Evolutionary conservation across 495 filamentous ascomycete species (phyloP).

Genomic region (Massariosphaeria phaeospora): DNA sequence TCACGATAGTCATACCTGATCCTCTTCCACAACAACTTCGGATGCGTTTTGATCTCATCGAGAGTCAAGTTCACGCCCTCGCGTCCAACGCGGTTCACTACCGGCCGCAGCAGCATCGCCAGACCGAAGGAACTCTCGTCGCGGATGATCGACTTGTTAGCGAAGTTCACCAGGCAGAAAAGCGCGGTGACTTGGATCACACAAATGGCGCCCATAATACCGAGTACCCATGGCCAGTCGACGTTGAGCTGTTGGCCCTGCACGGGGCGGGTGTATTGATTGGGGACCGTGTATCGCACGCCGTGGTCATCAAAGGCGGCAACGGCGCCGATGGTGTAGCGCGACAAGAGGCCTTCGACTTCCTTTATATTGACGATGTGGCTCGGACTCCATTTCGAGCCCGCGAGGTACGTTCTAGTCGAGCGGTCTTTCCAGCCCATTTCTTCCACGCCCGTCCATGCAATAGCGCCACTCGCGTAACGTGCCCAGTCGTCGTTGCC

Average conservation of each 20-base stretch:
- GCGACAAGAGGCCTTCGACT: constrained; percentile 18
- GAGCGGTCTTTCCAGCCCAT: constrained; percentile 2
- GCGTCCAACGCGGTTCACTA: constrained; percentile 23
- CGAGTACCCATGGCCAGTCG: constrained; percentile 25
- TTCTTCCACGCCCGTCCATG: constrained; percentile 25
- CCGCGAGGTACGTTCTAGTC: constrained; percentile 15
- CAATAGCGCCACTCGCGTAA: constrained; percentile 24
- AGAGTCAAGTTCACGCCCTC: constrained; percentile 26
- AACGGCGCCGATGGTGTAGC: constrained; percentile 26
- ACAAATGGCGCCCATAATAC: constrained; percentile 18
- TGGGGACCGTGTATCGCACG: constrained; percentile 10
- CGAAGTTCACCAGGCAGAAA: constrained; percentile 16
- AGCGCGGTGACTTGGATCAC: constrained; percentile 28
- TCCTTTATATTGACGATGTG: constrained; percentile 8
- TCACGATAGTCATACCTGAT: constrained; percentile 32
- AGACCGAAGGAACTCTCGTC: constrained; percentile 29
- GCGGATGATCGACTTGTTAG: constrained; percentile 28
- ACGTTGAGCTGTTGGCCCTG: constrained; percentile 26
- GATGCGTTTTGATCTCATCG: constrained; percentile 28
- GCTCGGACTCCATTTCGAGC: constrained; percentile 22
- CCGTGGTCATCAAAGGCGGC: constrained; percentile 31
- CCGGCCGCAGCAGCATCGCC: constrained; percentile 28
- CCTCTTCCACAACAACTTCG: constrained; percentile 18
- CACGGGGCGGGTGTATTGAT: constrained; percentile 13
- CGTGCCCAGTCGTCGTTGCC: constrained; percentile 26